phyloP scores from a whole-genome alignment of 495 filamentous ascomycete species.

The Aspergillus sparsus region DNA sequence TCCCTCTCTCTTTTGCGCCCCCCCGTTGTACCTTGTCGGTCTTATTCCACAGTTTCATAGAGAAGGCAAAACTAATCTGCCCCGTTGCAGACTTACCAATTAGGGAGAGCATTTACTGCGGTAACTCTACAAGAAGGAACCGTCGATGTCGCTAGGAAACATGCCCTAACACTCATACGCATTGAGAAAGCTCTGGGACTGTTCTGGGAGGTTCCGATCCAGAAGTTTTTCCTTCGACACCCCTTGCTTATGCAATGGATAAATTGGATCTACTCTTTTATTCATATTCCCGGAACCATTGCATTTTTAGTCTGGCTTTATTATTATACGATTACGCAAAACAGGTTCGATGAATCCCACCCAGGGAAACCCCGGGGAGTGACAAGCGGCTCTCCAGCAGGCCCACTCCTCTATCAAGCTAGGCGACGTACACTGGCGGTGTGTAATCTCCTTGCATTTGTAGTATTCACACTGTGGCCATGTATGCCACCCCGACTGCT shows the following conservation, averaged over 20 bases:
- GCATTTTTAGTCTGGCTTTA: constrained; percentile 67
- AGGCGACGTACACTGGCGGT: constrained; percentile 69
- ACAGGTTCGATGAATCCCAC: constrained; percentile 40
- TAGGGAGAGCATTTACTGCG: constrained; percentile 63
- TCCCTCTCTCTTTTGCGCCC: constrained; percentile 7
- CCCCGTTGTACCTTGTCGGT: neutral
- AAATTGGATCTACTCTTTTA: constrained; percentile 75
- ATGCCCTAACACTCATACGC: constrained; percentile 58
- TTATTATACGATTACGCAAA: constrained; percentile 62
- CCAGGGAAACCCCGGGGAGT: constrained; percentile 37
- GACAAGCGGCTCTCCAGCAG: constrained; percentile 43
- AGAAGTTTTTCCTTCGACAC: constrained; percentile 54
- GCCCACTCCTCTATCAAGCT: constrained; percentile 57
- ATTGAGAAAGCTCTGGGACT: constrained; percentile 56
- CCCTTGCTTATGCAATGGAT: constrained; percentile 47
- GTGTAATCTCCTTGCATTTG: constrained; percentile 75
- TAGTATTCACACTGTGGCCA: constrained; percentile 75
- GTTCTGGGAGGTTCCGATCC: constrained; percentile 58
- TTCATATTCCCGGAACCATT: constrained; percentile 80
- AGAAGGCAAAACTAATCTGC: constrained; percentile 3
- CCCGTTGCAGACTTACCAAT: constrained; percentile 55
- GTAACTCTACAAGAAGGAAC: constrained; percentile 59
- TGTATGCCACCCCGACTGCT: constrained; percentile 80
- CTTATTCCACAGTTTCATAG: neutral
- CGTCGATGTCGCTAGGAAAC: constrained; percentile 55